phyloP scores from a whole-genome alignment of 805 yeast genomes.

The Dipodascus albidus region DNA sequence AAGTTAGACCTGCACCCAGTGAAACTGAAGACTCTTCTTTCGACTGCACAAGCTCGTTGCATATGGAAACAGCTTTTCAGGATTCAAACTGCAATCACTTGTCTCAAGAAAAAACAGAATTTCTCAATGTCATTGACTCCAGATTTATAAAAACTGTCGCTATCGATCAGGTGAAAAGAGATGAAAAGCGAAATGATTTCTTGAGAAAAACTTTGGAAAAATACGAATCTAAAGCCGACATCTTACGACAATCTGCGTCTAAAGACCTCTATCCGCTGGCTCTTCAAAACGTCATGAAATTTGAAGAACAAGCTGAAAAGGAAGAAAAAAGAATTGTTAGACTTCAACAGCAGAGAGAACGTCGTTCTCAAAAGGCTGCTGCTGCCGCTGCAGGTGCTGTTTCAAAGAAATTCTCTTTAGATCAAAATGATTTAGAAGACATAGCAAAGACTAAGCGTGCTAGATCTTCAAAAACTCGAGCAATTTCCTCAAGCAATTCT shows the following conservation, averaged over 20 bases:
- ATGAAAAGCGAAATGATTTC: neutral
- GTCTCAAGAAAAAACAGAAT: neutral
- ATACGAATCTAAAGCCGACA: conserved; percentile 4
- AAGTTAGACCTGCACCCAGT: neutral
- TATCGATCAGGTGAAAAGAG: conserved; percentile 1
- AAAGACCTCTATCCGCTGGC: conserved; percentile 10
- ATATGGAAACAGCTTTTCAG: neutral
- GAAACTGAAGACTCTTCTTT: conserved; percentile 1
- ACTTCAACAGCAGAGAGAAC: neutral
- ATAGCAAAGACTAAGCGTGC: neutral
- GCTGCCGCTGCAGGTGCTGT: conserved; percentile 2
- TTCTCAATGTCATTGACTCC: neutral
- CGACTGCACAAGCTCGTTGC: neutral
- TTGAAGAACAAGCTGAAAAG: conserved; percentile 9
- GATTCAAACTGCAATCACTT: neutral
- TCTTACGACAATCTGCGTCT: conserved; percentile 7
- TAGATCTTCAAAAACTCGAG: neutral
- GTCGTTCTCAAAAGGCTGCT: neutral
- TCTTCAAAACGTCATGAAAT: conserved; percentile 5
- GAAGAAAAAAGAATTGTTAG: conserved; percentile 2
- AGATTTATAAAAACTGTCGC: neutral
- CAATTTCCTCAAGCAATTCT: neutral
- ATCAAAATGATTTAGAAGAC: neutral
- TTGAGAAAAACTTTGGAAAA: conserved; percentile 1
- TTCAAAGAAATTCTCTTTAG: neutral